Evolutionary conservation across 768 basidiomycete species (phyloP), one percentile per base, ranked within the genome.

Genomic region (Tulasnella sp.): DNA sequence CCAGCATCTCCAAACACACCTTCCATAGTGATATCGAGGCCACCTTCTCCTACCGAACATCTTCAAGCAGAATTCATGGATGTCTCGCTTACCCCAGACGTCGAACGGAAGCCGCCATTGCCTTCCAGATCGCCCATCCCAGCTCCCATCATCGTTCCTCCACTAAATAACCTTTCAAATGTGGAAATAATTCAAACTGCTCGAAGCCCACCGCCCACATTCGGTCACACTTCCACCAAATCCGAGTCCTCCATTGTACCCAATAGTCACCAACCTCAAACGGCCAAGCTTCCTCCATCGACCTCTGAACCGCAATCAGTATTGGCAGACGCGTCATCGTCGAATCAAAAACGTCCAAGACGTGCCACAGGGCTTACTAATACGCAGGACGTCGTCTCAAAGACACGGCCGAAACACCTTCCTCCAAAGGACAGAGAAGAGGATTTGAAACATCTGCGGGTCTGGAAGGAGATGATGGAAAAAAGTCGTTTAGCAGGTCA

Each of bases 391-490:
- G 79, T 88, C 29, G 67, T 83, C 45, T 88, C 83, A 64, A 81
- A 77, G 64, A 93, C 90, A 0, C 70, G 90, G n/a, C 90, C 85
- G 15, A 65, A 72, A 4, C 81, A 81, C 62, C 69, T 92, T n/a
- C 90, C 90, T 20, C 89, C 89, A 5, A 93, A 93, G 62, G 67
- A 65, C 42, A 74, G 73, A 25, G 62, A 74, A 53, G 89, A 93
- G 64, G 89, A 92, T 60, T 65, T 71, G 42, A 91, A 81, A 58
- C 90, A 93, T 65, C 70, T 88, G 61, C 76, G 79, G 3, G 83
- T 83, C 61, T 91, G 89, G 83, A 76, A 87, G 60, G 66, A 72
- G 29, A 93, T 93, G 87, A 87, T 90, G 81, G 79, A 77, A 56
- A 77, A 70, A 39, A 88, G 84, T 66, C 78, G 82, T 46, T 64